Conservation (phyloP, 352 stramenopile species). For the Pythium dissimile region DNA sequence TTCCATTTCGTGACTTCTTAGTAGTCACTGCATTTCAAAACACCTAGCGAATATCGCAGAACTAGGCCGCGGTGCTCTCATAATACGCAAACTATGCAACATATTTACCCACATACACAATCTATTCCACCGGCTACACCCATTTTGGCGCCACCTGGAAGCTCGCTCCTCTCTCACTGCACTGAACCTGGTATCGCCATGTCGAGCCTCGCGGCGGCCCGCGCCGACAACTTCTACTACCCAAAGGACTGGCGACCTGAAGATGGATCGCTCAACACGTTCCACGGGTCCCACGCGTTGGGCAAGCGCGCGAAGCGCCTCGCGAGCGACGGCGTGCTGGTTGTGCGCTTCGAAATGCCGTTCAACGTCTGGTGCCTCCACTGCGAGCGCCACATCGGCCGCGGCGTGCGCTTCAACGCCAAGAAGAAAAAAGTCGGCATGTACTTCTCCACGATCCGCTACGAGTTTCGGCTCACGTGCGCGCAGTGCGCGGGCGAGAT, state of each 20-base stretch:
- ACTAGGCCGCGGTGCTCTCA: not conserved
- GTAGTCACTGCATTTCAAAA: not conserved
- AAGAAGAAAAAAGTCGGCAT: slow-evolving; percentile 89
- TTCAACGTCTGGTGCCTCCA: slow-evolving; percentile 93
- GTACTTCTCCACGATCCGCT: slow-evolving; percentile 92
- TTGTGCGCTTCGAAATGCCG: slow-evolving; percentile 98
- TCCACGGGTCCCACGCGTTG: slow-evolving; percentile 68
- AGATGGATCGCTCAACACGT: slow-evolving; percentile 84
- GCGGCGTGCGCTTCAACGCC: slow-evolving; percentile 95
- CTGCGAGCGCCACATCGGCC: slow-evolving; percentile 66
- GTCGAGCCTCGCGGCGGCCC: slow-evolving; percentile 95
- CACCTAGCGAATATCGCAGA: not conserved
- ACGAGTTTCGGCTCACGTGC: slow-evolving; percentile 95
- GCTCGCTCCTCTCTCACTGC: not conserved
- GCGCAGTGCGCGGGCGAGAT: slow-evolving; percentile 84
- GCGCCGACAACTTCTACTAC: slow-evolving; percentile 98
- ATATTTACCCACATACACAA: not conserved
- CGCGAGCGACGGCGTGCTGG: slow-evolving; percentile 69
- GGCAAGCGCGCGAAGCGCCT: slow-evolving; percentile 87
- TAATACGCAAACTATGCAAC: not conserved
- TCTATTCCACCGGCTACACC: too few relatives aligned
- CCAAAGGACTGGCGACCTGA: slow-evolving; percentile 90
- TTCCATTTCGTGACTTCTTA: not conserved
- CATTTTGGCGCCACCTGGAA: too few relatives aligned
- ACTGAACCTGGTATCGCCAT: too few relatives aligned